Evolutionary conservation across 2,329 filamentous ascomycete species (phyloP).

Genomic region (Epichloe aotearoae): DNA sequence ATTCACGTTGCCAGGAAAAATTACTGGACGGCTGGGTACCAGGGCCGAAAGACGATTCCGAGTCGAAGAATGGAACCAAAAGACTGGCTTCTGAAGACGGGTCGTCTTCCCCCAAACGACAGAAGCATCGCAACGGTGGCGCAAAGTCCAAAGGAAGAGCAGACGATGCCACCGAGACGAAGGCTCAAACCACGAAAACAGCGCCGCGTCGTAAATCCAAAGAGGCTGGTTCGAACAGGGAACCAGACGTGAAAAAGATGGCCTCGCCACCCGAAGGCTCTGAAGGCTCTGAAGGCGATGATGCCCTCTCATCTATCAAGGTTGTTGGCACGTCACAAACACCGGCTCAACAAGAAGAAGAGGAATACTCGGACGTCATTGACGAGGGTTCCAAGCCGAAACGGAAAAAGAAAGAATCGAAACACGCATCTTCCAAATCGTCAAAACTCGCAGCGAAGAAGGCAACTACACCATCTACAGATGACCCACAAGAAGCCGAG

Average conservation of each 20-base stretch:
- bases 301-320: slow-evolving; percentile 8
- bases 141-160: neutral
- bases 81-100: slow-evolving; percentile 20
- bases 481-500: slow-evolving; percentile 57
- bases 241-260: slow-evolving; percentile 7
- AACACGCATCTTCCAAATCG: slow-evolving; percentile 16
- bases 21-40: slow-evolving; percentile 23
- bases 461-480: slow-evolving; percentile 14
- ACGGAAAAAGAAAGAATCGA: slow-evolving; percentile 36
- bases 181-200: slow-evolving; percentile 6
- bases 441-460: slow-evolving; percentile 17
- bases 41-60: slow-evolving; percentile 14
- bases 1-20: slow-evolving; percentile 17
- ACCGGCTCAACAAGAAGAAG: slow-evolving; percentile 22
- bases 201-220: slow-evolving; percentile 8
- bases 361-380: slow-evolving; percentile 42
- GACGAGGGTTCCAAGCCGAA: slow-evolving; percentile 55
- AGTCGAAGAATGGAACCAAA: slow-evolving; percentile 18
- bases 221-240: slow-evolving; percentile 4
- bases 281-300: slow-evolving; percentile 10
- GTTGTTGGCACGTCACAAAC: slow-evolving; percentile 11
- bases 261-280: slow-evolving; percentile 5
- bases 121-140: slow-evolving; percentile 9
- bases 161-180: slow-evolving; percentile 1
- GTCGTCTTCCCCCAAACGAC: slow-evolving; percentile 14